Conservation (phyloP, 768 basidiomycete genomes). For the Leucocoprinus birnbaumii region DNA sequence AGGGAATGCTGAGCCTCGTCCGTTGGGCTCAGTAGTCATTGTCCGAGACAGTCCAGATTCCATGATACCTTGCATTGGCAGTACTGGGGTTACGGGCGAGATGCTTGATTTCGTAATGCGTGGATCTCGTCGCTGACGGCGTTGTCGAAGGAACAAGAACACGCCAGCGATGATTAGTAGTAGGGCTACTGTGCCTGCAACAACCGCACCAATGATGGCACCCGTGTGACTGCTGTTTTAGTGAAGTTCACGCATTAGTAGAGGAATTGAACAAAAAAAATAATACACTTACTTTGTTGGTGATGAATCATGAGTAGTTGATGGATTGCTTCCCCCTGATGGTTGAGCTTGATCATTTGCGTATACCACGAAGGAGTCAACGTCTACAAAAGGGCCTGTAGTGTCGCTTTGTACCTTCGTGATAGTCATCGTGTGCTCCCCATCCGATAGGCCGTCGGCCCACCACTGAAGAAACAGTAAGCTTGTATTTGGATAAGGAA, state of each 20-base stretch:
- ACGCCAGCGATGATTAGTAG: conserved; percentile 20
- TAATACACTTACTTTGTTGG: background rate
- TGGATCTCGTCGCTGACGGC: conserved; percentile 20
- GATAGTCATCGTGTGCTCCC: conserved; percentile 36
- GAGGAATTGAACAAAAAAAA: background rate
- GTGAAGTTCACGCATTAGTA: background rate
- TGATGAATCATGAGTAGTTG: background rate
- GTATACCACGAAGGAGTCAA: conserved; percentile 39
- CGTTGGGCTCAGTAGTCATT: conserved; percentile 2
- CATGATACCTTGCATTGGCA: conserved; percentile 31
- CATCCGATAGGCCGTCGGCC: conserved; percentile 32
- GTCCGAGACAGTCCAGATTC: conserved; percentile 21
- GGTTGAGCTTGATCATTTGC: conserved; percentile 18
- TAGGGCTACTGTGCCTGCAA: conserved; percentile 4
- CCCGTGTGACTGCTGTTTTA: background rate
- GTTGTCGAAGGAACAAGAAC: conserved; percentile 22
- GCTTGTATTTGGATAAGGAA: background rate
- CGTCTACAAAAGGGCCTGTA: conserved; percentile 38
- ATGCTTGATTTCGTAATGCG: conserved; percentile 22
- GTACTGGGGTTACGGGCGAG: conserved; percentile 26
- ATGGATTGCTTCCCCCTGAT: background rate
- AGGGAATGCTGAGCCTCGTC: conserved; percentile 23
- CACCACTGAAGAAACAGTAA: conserved; percentile 35
- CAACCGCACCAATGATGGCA: background rate
- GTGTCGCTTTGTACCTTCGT: conserved; percentile 23